phyloP scores from a whole-genome alignment of 805 yeast genomes.

The Teunomyces panamensis region DNA sequence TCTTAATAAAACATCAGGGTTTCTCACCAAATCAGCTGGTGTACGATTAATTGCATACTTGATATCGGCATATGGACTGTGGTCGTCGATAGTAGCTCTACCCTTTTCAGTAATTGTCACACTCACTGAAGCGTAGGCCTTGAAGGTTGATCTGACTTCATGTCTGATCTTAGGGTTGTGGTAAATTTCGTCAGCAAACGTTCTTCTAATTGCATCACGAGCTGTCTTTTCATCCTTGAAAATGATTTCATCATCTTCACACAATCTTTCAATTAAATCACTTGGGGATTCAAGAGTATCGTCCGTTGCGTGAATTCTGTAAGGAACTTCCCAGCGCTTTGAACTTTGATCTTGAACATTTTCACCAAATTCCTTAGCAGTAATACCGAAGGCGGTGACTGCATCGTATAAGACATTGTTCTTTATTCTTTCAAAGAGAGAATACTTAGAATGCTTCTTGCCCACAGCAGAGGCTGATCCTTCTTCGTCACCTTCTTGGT shows the following conservation, averaged over 20 bases:
- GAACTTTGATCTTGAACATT: constrained; percentile 65
- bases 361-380: constrained; percentile 80
- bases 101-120: constrained; percentile 78
- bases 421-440: constrained; percentile 65
- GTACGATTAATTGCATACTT: constrained; percentile 85
- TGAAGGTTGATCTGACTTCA: constrained; percentile 61
- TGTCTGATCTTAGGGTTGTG: constrained; percentile 79
- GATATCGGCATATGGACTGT: constrained; percentile 81
- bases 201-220: constrained; percentile 67
- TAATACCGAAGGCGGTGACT: constrained; percentile 68
- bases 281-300: constrained; percentile 63
- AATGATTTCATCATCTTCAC: constrained; percentile 46
- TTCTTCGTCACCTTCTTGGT: constrained; percentile 14
- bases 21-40: constrained; percentile 65
- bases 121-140: constrained; percentile 63
- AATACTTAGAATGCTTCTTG: constrained; percentile 59
- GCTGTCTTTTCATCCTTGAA: constrained; percentile 62
- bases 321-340: constrained; percentile 40
- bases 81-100: constrained; percentile 65
- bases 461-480: constrained; percentile 13
- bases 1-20: constrained; percentile 80
- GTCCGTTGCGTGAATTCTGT: constrained; percentile 66
- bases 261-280: constrained; percentile 49
- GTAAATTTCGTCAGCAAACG: constrained; percentile 74
- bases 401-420: constrained; percentile 61